phyloP scores from a whole-genome alignment of 805 yeast species.

The Ogataea zsoltii region DNA sequence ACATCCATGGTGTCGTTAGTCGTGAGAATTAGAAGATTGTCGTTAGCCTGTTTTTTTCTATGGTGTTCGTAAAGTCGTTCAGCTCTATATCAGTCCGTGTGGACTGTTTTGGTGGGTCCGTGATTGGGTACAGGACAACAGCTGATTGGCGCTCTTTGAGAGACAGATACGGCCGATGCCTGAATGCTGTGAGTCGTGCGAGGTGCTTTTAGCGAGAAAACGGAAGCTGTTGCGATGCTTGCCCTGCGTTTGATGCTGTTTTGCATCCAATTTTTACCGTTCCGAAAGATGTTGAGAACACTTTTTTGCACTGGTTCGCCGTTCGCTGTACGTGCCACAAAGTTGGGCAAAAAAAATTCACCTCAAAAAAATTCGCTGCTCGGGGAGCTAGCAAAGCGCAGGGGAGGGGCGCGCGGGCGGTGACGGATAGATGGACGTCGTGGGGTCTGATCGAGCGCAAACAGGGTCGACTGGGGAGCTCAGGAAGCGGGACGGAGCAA shows the following conservation, averaged over 20 bases:
- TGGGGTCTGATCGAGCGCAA: too few species aligned
- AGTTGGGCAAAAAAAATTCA: slow-evolving; percentile 1
- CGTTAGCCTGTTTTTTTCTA: slow-evolving; percentile 1
- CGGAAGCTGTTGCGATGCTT: slow-evolving; percentile 1
- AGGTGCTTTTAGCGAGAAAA: not conserved
- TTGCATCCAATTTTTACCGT: not conserved
- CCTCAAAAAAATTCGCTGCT: not conserved
- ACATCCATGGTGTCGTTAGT: slow-evolving; percentile 1
- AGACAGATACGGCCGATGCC: not conserved
- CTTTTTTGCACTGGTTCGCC: slow-evolving; percentile 2
- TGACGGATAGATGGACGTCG: not conserved
- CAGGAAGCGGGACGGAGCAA: not conserved
- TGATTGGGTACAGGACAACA: not conserved
- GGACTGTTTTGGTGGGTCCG: not conserved
- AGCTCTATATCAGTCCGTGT: not conserved
- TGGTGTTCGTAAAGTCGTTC: slow-evolving; percentile 3
- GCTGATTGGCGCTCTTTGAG: slow-evolving; percentile 3
- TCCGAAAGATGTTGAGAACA: not conserved
- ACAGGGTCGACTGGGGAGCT: too few species aligned
- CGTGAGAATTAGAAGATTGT: not conserved
- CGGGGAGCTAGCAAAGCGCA: not conserved
- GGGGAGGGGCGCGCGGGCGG: not conserved
- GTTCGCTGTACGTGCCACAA: slow-evolving; percentile 6
- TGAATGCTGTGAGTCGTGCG: not conserved
- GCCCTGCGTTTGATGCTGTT: not conserved